These are phyloP conservation scores for Vinca minor DNA, from an alignment of 257 asterid species.

Conservation along the genomic window DNA sequence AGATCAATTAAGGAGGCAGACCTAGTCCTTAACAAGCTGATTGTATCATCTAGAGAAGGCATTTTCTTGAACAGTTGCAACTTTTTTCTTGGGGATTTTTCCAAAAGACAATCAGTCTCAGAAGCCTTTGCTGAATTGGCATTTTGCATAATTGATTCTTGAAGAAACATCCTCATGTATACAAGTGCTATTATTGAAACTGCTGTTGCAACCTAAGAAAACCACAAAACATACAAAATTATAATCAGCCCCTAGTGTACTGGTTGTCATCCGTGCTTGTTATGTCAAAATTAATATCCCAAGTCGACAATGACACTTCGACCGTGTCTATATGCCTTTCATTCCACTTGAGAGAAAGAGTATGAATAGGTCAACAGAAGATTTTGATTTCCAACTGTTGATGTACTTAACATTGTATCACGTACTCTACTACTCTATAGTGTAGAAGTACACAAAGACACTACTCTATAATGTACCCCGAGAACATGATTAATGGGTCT, in stretches of 20 bases:
- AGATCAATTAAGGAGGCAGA: conserved; percentile 10
- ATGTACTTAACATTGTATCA: too few species aligned
- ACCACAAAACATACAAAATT: neutral
- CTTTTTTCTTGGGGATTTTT: conserved; percentile 46
- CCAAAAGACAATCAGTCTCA: conserved; percentile 54
- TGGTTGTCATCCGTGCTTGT: too few species aligned
- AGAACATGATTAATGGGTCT: too few species aligned
- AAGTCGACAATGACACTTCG: too few species aligned
- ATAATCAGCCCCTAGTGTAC: neutral
- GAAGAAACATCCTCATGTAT: conserved; percentile 74
- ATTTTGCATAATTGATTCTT: conserved; percentile 37
- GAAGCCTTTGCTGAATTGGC: conserved; percentile 16
- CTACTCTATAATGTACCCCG: too few species aligned
- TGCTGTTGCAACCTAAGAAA: conserved; percentile 64
- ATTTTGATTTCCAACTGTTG: too few species aligned
- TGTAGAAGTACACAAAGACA: too few species aligned
- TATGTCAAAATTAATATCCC: too few species aligned
- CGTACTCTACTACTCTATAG: too few species aligned
- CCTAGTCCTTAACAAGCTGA: conserved; percentile 67
- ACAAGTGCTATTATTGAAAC: conserved; percentile 47
- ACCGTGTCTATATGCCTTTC: too few species aligned
- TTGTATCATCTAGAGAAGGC: conserved; percentile 51
- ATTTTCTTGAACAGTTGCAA: conserved; percentile 38
- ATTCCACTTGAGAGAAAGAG: too few species aligned
- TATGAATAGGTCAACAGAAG: too few species aligned